Evolutionary conservation across 495 filamentous ascomycete species (phyloP).

Genomic region (Podospora tetraspora): DNA sequence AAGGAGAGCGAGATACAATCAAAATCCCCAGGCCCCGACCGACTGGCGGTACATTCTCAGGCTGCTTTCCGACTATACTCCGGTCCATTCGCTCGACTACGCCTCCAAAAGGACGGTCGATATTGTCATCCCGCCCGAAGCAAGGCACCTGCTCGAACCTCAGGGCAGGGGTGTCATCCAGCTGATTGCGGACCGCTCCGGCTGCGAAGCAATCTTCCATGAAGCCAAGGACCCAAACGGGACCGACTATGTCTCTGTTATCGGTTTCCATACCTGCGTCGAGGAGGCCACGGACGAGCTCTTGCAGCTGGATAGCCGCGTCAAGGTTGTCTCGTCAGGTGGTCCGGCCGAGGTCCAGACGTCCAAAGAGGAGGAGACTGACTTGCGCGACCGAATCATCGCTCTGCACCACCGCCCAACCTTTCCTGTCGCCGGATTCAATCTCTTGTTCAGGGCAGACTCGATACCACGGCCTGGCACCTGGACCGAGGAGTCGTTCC

Average conservation of each 20-base stretch:
- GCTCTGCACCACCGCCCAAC: not conserved
- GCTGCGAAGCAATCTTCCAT: not conserved
- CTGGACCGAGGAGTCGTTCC: not conserved
- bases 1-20: not conserved
- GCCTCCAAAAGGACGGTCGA: not conserved
- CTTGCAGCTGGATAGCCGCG: not conserved
- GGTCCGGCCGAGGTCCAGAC: not conserved
- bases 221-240: not conserved
- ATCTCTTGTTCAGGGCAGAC: not conserved
- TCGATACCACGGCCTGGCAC: not conserved
- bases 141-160: not conserved
- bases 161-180: constrained; percentile 14
- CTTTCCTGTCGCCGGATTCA: not conserved
- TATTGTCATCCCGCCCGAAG: not conserved
- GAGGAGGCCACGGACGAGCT: not conserved
- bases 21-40: not conserved
- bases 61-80: constrained; percentile 19
- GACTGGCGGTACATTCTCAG: constrained; percentile 29
- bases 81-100: not conserved
- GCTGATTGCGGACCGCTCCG: not conserved
- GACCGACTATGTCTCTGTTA: not conserved
- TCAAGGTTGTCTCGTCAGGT: not conserved
- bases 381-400: not conserved
- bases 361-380: not conserved
- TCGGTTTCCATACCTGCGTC: not conserved